Evolutionary conservation across 495 filamentous ascomycete genomes (phyloP).

Genomic region (Talaromyces stipitatus): DNA sequence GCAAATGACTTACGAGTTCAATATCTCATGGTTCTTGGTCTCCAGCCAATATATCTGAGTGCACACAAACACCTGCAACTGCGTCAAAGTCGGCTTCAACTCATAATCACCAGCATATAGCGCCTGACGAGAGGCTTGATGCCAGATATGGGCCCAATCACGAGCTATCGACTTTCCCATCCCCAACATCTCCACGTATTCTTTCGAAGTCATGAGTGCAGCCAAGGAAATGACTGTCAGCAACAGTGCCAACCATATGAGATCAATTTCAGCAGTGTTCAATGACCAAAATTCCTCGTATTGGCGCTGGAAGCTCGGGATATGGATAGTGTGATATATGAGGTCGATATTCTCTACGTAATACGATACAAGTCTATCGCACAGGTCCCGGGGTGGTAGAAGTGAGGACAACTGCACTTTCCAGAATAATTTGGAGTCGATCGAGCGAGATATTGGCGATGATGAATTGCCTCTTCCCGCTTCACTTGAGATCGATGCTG

Average conservation of each 20-base stretch:
- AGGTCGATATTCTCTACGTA: slow-evolving; percentile 9
- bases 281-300: slow-evolving; percentile 3
- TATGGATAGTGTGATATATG: slow-evolving; percentile 8
- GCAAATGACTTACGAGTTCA: slow-evolving; percentile 1
- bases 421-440: slow-evolving; percentile 6
- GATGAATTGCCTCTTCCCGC: not conserved
- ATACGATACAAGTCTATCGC: slow-evolving; percentile 1
- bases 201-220: slow-evolving; percentile 3
- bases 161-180: not conserved
- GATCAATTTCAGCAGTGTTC: slow-evolving; percentile 2
- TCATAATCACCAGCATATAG: slow-evolving; percentile 3
- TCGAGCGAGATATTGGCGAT: not conserved
- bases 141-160: slow-evolving; percentile 6
- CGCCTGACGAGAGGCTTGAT: slow-evolving; percentile 4
- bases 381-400: slow-evolving; percentile 1
- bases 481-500: not conserved
- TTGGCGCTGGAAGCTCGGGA: slow-evolving; percentile 5
- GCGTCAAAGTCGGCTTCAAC: slow-evolving; percentile 1
- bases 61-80: slow-evolving; percentile 4
- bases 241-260: slow-evolving; percentile 8
- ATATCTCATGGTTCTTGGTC: slow-evolving; percentile 3
- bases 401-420: slow-evolving; percentile 6
- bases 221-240: slow-evolving; percentile 4
- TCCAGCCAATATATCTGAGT: slow-evolving; percentile 6
- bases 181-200: not conserved